Conservation (phyloP, 2,329 filamentous ascomycete species). For the Aureobasidium mangrovei region DNA sequence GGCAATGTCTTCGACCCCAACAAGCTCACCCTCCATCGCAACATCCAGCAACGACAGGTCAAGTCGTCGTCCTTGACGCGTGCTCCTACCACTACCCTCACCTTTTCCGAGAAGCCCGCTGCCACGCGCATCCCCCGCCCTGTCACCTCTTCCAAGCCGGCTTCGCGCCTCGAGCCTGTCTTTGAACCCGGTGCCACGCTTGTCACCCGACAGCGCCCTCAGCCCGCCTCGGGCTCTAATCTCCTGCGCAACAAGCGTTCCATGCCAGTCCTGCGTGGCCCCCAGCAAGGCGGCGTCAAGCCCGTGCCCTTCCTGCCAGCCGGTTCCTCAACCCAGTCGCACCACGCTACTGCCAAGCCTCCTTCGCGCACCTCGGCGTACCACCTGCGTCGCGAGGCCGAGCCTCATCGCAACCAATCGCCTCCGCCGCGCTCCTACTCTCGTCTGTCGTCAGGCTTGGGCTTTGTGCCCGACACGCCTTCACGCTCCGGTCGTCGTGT, state of each 20-base stretch:
- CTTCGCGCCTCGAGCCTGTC: constrained; percentile 76
- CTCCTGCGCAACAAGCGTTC: constrained; percentile 53
- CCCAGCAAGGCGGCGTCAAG: constrained; percentile 51
- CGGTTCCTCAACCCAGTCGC: constrained; percentile 65
- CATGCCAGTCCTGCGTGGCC: constrained; percentile 47
- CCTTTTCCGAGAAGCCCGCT: constrained; percentile 70
- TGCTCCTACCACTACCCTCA: constrained; percentile 75
- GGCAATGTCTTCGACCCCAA: constrained; percentile 71
- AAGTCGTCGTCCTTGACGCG: constrained; percentile 57
- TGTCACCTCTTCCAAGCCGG: constrained; percentile 35
- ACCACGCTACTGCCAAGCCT: constrained; percentile 66
- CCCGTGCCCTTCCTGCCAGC: constrained; percentile 70
- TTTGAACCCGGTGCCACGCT: constrained; percentile 77
- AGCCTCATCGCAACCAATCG: constrained; percentile 45
- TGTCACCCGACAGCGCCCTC: constrained; percentile 50
- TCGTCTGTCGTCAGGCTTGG: constrained; percentile 39
- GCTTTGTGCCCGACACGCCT: constrained; percentile 41
- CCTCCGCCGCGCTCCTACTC: constrained; percentile 39
- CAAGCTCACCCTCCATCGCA: constrained; percentile 80
- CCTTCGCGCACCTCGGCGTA: constrained; percentile 52
- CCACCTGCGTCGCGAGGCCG: constrained; percentile 76
- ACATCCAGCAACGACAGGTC: constrained; percentile 75
- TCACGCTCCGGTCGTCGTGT: constrained; percentile 34
- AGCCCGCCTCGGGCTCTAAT: constrained; percentile 46
- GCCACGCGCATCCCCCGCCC: constrained; percentile 69